Percentiles rank a stretch among this genome's conserved stretches.
Evolutionary conservation across 805 yeast species (phyloP).

Genomic region (Metschnikowia cubensis): DNA sequence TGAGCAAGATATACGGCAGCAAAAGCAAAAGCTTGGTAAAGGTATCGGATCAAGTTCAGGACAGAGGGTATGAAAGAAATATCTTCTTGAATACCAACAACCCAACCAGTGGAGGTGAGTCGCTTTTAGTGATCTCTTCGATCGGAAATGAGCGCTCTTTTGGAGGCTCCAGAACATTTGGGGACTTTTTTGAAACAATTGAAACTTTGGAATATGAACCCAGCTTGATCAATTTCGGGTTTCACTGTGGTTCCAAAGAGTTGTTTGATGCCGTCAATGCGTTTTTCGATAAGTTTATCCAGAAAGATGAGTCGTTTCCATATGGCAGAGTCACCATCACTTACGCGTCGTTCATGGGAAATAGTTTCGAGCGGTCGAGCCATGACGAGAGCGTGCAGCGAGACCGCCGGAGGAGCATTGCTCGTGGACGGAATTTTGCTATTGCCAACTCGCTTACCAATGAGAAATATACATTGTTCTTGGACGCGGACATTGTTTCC

Average conservation of each 20-base stretch:
- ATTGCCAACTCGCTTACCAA: conserved; percentile 23
- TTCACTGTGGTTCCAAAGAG: conserved; percentile 27
- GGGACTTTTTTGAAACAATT: conserved; percentile 31
- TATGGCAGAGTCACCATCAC: conserved; percentile 13
- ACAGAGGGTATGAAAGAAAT: background rate
- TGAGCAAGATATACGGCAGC: background rate
- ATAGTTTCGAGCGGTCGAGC: conserved; percentile 9
- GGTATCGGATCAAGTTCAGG: background rate
- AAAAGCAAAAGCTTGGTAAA: background rate
- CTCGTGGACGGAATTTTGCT: conserved; percentile 35
- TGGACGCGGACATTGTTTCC: conserved; percentile 34
- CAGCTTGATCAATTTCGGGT: conserved; percentile 22
- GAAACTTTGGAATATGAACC: conserved; percentile 23
- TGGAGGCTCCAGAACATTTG: conserved; percentile 31
- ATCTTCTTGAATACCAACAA: conserved; percentile 2
- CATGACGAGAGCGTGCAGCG: conserved; percentile 24
- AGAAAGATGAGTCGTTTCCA: background rate
- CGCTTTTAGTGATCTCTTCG: conserved; percentile 20
- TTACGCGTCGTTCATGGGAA: conserved; percentile 13
- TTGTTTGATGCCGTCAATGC: conserved; percentile 23
- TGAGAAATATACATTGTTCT: conserved; percentile 32
- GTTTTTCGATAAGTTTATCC: conserved; percentile 15
- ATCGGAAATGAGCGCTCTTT: conserved; percentile 32
- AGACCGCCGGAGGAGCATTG: conserved; percentile 32
- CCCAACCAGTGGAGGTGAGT: background rate